Percentiles rank a stretch among this genome's conserved stretches.
These are phyloP conservation scores for Aleurites moluccanus DNA, from an alignment of 441 rosid genomes.

Conservation along the genomic window DNA sequence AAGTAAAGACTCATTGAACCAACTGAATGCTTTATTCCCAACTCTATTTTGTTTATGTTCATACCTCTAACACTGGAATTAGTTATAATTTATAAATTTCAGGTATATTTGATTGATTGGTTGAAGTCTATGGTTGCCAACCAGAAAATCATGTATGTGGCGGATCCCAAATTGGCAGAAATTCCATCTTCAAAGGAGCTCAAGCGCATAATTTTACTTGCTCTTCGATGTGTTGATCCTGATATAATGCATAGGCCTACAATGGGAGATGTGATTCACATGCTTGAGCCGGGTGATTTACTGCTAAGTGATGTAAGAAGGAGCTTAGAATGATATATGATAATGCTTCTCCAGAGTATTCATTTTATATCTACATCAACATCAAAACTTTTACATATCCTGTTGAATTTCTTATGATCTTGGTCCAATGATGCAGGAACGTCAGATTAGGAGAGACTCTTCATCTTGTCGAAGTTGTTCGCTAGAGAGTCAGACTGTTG, in stretches of 20 bases:
- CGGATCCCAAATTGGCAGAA: constrained; percentile 58
- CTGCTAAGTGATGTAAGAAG: constrained; percentile 48
- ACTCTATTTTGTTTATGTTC: too few relatives aligned
- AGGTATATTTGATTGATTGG: constrained; percentile 65
- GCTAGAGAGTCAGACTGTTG: constrained; percentile 7
- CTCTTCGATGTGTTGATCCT: constrained; percentile 67
- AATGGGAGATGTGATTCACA: constrained; percentile 71
- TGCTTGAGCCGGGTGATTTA: constrained; percentile 71
- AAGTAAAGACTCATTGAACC: constrained; percentile 28
- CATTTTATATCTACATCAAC: background rate
- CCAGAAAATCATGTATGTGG: constrained; percentile 41
- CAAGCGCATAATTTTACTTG: constrained; percentile 58
- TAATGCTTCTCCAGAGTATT: background rate
- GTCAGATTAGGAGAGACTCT: constrained; percentile 21
- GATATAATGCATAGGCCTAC: constrained; percentile 57
- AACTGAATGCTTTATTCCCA: background rate
- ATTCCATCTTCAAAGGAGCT: constrained; percentile 55
- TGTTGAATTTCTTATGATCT: background rate
- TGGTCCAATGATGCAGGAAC: constrained; percentile 32
- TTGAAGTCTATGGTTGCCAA: constrained; percentile 61
- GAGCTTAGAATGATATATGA: background rate
- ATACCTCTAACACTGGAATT: background rate
- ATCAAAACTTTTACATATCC: background rate
- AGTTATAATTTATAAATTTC: constrained; percentile 7
- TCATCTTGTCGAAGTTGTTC: constrained; percentile 20